Conservation (phyloP, 495 filamentous ascomycete species). For the Astrothelium macrocarpum region DNA sequence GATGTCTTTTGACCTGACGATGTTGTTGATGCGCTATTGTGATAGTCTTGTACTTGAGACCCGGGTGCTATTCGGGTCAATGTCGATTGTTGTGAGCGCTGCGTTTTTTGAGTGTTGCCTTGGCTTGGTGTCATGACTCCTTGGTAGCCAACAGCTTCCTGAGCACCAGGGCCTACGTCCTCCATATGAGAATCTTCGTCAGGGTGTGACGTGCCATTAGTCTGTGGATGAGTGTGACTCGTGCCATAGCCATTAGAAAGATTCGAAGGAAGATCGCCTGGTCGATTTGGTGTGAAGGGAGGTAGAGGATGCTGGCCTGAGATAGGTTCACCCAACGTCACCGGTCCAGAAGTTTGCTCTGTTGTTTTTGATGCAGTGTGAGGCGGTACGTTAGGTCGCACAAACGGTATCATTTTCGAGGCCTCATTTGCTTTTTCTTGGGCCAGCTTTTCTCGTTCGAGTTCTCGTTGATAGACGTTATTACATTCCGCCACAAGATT, state of each 20-base stretch:
- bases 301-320: constrained; percentile 29
- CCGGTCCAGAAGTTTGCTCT: constrained; percentile 42
- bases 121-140: constrained; percentile 25
- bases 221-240: constrained; percentile 43
- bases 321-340: constrained; percentile 51
- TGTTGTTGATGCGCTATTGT: constrained; percentile 77
- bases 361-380: constrained; percentile 40
- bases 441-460: constrained; percentile 41
- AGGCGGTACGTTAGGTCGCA: constrained; percentile 37
- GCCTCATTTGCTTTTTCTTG: constrained; percentile 42
- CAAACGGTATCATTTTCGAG: constrained; percentile 22
- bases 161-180: constrained; percentile 39
- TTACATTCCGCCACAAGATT: constrained; percentile 59
- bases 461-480: constrained; percentile 62
- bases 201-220: constrained; percentile 60
- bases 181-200: constrained; percentile 53
- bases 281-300: constrained; percentile 45
- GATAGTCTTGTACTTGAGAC: constrained; percentile 63
- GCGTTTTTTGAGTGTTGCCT: constrained; percentile 36
- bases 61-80: constrained; percentile 67
- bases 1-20: constrained; percentile 52
- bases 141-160: constrained; percentile 29
- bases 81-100: constrained; percentile 59
- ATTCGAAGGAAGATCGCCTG: constrained; percentile 41
- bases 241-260: constrained; percentile 37